Base-by-base conservation (phyloP, 2,329 filamentous ascomycete species). In the Gaeumannomyces tritici region DNA sequence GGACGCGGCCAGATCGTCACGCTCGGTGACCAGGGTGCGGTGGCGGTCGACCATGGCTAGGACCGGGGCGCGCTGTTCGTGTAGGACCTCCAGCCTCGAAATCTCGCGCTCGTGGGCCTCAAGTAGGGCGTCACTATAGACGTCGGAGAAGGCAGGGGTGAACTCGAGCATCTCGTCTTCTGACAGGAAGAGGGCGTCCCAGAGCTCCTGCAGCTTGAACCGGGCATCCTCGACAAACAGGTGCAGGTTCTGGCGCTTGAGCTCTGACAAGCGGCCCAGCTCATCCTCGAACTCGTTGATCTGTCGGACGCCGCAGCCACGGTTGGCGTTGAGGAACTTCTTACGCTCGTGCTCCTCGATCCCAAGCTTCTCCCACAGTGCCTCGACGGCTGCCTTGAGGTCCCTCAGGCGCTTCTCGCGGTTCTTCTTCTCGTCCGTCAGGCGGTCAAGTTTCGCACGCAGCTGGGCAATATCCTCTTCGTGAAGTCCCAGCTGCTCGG, bases 161-260 rank as follows among this genome's bases (percentile, higher is more conserved):
- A 99, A 99, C 68, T 97, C 93, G 63, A 98, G 85, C 93, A 98
- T 98, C 77, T 99, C 95, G 70, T 99, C 95, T 72, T 99, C 95
- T 0, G 91, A 96, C 71, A 96, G 93, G 78, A 95, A 98, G 1
- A 99, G 79, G 0, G 86, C 82, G 72, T 99, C 95, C 95, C 96
- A 99, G 0, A 99, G 84, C 71, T 96, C 93, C 74, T 98, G 93
- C 13, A 99, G 82, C 72, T 90, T 91, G 76, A 87, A 90, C 55
- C 96, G 85, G 26, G 93, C 89, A 77, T 99, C 95, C 73, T 98
- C 95, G 13, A 99, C 91, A 70, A 99, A 99, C 5, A 98, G 76
- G 72, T 97, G 93, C 65, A 99, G 81, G 70, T 99, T 97, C 73
- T 99, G 91, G 69, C 89, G 84, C 80, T 99, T 99, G 63, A 98